Percentiles rank a stretch among this genome's conserved stretches.
Evolutionary conservation across 2,329 filamentous ascomycete species (phyloP).

Genomic region (Claviceps lovelessii): DNA sequence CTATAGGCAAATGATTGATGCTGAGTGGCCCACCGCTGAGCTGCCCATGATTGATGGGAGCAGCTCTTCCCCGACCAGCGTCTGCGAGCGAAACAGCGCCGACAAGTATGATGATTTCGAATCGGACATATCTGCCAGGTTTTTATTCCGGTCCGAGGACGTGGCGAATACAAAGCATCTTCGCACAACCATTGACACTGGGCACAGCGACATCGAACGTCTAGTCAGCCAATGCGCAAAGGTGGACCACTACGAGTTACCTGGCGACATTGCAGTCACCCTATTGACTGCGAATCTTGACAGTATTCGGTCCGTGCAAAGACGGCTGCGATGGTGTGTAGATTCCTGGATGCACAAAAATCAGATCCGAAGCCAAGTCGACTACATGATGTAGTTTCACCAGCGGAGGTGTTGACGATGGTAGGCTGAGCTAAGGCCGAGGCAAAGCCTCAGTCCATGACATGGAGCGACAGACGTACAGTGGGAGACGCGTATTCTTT

Average conservation of each 20-base stretch:
- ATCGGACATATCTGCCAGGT: not conserved
- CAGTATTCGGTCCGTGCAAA: not conserved
- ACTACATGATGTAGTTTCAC: constrained; percentile 1
- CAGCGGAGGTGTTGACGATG: not conserved
- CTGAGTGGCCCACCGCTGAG: not conserved
- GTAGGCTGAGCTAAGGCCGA: too few relatives aligned
- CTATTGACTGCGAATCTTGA: not conserved
- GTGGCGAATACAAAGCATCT: not conserved
- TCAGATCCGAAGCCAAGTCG: not conserved
- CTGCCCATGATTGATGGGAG: not conserved
- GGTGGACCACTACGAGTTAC: not conserved
- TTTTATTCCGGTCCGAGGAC: not conserved
- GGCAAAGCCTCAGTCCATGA: too few relatives aligned
- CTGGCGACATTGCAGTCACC: not conserved
- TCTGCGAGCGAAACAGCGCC: not conserved
- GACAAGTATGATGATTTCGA: not conserved
- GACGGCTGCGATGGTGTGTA: constrained; percentile 1
- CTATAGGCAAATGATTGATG: not conserved
- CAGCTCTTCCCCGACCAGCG: not conserved
- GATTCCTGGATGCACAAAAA: constrained; percentile 1
- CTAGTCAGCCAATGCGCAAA: not conserved
- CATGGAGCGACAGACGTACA: too few relatives aligned
- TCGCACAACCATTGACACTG: not conserved
- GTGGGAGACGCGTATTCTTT: too few relatives aligned
- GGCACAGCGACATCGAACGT: not conserved